Evolutionary conservation across 495 filamentous ascomycete genomes (phyloP), one percentile per base, ranked within the genome.

Genomic region (Daldinia bambusicola): DNA sequence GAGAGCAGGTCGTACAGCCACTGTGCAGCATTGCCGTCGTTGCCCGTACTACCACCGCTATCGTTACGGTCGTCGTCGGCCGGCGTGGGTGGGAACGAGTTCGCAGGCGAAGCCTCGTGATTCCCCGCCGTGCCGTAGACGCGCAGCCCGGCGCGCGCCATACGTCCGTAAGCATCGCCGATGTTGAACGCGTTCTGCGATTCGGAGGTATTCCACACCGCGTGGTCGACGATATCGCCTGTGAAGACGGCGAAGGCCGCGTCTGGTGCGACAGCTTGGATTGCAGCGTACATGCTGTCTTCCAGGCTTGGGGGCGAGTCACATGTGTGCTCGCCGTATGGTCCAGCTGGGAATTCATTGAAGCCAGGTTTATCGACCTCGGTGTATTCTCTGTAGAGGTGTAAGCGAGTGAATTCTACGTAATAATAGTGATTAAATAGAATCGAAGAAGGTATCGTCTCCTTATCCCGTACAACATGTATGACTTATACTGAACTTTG

Each of bases 71-170:
- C 12, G 1, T 26, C 30, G 10, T 69, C 75, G 4, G 77, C 72
- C 0, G 74, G 74, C 18, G 68, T 59, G 2, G 83, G 76, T 3
- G 83, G 84, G 67, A 86, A 87, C 10, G 82, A 79, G 62, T 87
- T 88, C 6, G 84, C 74, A 0, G 87, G 87, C 20, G 79, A 80
- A 1, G 81, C 74, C 50, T 89, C 87, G 61, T 89, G 87, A 66
- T 89, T 89, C 1, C 86, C 86, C 2, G 86, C 73, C 4, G 84
- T 84, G 26, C 82, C 75, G 63, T 83, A 88, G 10, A 88, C 82
- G 22, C 75, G 74, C 16, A 86, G 73, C 2, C 74, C 70, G 2
- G 78, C 80, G 9, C 55, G 55, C 5, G 71, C 68, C 71, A 81
- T 83, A 38, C 78, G 77, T 4, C 74, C 53, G 66, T 86, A 88